Percentiles rank a stretch among this genome's conserved stretches.
Evolutionary conservation across 805 yeast species (phyloP).

Genomic region (Ogataea polymorpha): DNA sequence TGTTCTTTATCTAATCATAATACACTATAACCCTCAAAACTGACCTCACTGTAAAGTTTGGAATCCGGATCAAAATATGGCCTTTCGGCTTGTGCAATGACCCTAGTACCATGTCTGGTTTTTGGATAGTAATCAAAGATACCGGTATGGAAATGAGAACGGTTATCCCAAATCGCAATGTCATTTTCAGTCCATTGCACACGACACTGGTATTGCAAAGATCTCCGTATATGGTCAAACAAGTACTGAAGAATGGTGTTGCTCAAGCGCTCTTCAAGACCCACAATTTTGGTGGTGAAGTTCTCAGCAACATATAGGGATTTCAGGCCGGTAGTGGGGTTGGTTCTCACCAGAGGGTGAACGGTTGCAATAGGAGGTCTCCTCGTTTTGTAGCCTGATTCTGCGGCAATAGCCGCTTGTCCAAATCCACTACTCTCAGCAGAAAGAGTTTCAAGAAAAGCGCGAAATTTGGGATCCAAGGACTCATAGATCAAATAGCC

Average conservation of each 20-base stretch:
- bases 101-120: conserved; percentile 22
- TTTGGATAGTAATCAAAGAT: conserved; percentile 20
- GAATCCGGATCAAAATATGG: conserved; percentile 39
- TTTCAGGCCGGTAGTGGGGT: conserved; percentile 60
- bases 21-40: conserved; percentile 6
- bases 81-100: conserved; percentile 19
- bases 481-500: conserved; percentile 63
- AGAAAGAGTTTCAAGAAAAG: conserved; percentile 53
- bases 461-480: conserved; percentile 59
- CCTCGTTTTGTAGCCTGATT: conserved; percentile 42
- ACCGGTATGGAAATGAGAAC: conserved; percentile 45
- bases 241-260: conserved; percentile 43
- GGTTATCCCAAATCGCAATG: conserved; percentile 60
- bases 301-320: conserved; percentile 48
- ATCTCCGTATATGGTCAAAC: conserved; percentile 40
- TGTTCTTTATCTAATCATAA: not conserved
- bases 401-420: conserved; percentile 41
- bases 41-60: conserved; percentile 20
- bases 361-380: conserved; percentile 46
- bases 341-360: conserved; percentile 59
- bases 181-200: conserved; percentile 46
- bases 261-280: conserved; percentile 45
- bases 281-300: conserved; percentile 48
- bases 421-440: conserved; percentile 60
- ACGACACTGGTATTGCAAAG: conserved; percentile 49